Base-by-base conservation (phyloP, 441 rosid genomes). In the Jatropha podagrica region DNA sequence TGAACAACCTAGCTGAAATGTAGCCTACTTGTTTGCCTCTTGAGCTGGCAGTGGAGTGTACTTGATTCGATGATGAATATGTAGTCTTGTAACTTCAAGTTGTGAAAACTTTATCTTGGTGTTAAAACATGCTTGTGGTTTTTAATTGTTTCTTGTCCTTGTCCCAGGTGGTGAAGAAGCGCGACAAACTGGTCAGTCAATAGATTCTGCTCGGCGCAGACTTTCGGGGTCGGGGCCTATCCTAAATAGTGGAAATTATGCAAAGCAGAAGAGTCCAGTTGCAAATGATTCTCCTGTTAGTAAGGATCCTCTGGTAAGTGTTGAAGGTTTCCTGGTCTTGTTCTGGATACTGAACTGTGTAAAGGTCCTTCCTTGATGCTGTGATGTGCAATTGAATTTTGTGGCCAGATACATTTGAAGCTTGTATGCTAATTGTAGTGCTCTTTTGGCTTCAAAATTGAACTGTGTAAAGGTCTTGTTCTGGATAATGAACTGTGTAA, bases 201-300 rank as follows among this genome's bases (percentile, higher is more conserved):
- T 77, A 72, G 97, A 90, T 81, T 87, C 92, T 49, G 74, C 93
- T 72, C 83, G 92, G 26, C 80, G 86, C 76, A 89, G 89, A 80
- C 82, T 80, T 64, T 86, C 97, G 41, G 98, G 94, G 71, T 86
- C 97, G 41, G 98, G 94, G 70, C 95, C 86, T 9, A 77, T 91
- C 18, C 65, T 81, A 63, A 86, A 80, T 83, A 74, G 88, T 76
- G 94, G 92, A 71, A 88, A 81, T 80, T 79, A 82, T 79, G 78
- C 88, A 27, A 95, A 89, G 83, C 97, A 92, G 79, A 95, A 92
- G 80, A 72, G 86, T 80, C 94, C 95, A 37, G 87, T 87, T 75
- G 79, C 90, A 77, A 90, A 78, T 82, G 98, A 92, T 84, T 86
- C 90, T 40, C 71, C 94, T 40, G 79, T 80, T 75, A 65, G 86